These are phyloP conservation scores for Chytriomyces confervae DNA, from an alignment of 192 early-diverging fungal species.

Conservation along the genomic window DNA sequence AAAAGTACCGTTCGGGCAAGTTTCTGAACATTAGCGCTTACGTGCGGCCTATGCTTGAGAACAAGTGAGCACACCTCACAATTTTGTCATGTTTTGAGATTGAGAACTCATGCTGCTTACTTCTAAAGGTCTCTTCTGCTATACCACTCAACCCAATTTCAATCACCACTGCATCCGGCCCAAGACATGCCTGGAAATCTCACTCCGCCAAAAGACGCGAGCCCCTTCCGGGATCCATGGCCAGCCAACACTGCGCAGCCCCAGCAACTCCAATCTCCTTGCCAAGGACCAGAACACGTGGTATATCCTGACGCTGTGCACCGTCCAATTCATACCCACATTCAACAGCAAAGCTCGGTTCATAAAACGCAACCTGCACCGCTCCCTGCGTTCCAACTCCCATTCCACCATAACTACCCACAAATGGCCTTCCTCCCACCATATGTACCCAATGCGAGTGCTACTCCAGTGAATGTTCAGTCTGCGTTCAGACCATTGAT, in stretches of 20 bases:
- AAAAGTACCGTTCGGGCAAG: conserved; percentile 14
- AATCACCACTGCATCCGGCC: background rate
- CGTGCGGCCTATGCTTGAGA: conserved; percentile 7
- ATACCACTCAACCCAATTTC: conserved; percentile 1
- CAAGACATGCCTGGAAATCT: background rate
- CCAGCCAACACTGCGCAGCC: background rate
- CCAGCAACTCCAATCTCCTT: background rate
- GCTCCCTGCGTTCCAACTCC: too few species aligned
- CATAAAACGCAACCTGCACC: background rate
- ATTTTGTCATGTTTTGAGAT: background rate
- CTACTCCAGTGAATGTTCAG: background rate
- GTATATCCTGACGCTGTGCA: background rate
- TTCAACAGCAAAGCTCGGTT: background rate
- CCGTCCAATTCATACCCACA: background rate
- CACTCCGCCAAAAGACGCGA: conserved; percentile 30
- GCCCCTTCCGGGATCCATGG: conserved; percentile 13
- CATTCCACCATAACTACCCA: too few species aligned
- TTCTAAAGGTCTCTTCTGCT: background rate
- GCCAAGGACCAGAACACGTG: background rate
- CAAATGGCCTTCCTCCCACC: background rate
- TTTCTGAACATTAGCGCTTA: conserved; percentile 22
- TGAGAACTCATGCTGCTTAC: background rate
- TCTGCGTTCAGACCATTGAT: background rate
- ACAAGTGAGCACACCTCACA: background rate
- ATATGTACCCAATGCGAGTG: background rate